These are phyloP conservation scores for Leptomonas pyrrhocoris DNA, from an alignment of 208 protist genomes.

Conservation along the genomic window DNA sequence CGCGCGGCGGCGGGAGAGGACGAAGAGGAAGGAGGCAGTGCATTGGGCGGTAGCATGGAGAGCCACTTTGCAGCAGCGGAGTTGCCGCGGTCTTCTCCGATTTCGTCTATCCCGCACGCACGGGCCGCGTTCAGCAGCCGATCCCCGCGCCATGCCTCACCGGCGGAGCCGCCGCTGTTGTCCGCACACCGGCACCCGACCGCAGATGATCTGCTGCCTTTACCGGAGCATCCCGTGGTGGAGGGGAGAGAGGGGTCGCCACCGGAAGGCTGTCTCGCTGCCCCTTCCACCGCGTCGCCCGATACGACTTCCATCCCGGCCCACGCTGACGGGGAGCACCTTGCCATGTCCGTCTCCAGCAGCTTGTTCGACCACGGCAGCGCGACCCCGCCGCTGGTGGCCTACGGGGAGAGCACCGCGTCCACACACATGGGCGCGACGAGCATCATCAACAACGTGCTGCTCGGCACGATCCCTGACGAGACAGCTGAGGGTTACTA, in stretches of 20 bases:
- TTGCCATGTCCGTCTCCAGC: conserved; percentile 11
- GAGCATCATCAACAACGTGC: conserved; percentile 51
- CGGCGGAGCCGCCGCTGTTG: not conserved
- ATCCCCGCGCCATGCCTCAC: not conserved
- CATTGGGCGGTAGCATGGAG: not conserved
- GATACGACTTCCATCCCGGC: not conserved
- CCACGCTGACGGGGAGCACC: not conserved
- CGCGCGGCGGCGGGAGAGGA: not conserved
- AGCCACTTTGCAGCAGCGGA: not conserved
- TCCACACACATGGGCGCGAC: conserved; percentile 45
- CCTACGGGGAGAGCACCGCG: conserved; percentile 22
- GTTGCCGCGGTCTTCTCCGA: not conserved
- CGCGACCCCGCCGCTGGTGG: conserved; percentile 5
- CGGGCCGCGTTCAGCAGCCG: not conserved
- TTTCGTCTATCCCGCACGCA: no score
- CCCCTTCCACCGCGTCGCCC: not conserved
- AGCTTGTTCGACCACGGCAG: conserved; percentile 7
- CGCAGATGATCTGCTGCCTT: conserved; percentile 1
- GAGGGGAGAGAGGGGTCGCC: not conserved
- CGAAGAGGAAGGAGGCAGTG: not conserved
- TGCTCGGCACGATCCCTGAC: conserved; percentile 45
- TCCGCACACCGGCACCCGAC: not conserved
- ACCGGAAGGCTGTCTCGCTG: not conserved
- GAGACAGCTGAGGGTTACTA: conserved; percentile 16
- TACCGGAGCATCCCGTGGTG: not conserved